These are phyloP conservation scores for Cokeromyces recurvatus DNA, from an alignment of 371 early-diverging fungal species.

Conservation along the genomic window DNA sequence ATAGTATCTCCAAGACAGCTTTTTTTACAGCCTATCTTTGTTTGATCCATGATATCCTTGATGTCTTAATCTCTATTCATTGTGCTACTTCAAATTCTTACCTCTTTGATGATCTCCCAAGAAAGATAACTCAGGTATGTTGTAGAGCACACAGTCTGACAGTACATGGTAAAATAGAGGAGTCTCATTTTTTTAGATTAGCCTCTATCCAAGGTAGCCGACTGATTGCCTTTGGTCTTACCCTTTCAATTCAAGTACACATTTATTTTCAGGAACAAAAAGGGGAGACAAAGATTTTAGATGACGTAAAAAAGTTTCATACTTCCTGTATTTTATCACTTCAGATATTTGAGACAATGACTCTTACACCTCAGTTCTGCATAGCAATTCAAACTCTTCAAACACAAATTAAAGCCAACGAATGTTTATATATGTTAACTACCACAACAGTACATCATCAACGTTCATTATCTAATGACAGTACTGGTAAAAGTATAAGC, in stretches of 20 bases:
- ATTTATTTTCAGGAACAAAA: background rate
- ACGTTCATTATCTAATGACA: no score
- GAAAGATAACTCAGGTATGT: background rate
- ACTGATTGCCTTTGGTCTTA: conserved; percentile 11
- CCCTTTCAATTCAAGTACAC: conserved; percentile 11
- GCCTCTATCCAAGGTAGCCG: conserved; percentile 18
- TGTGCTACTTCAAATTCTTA: background rate
- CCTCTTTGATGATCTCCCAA: conserved; percentile 1
- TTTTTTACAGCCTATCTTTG: conserved; percentile 9
- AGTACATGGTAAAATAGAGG: background rate
- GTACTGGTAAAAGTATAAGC: no score
- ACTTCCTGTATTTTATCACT: background rate
- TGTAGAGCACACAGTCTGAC: conserved; percentile 7
- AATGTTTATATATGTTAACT: no score
- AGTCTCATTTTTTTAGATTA: conserved; percentile 2
- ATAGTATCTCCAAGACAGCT: background rate
- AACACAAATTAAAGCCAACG: conserved; percentile 2
- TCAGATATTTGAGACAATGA: conserved; percentile 10
- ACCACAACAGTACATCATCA: no score
- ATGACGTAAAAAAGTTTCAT: background rate
- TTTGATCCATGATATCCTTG: conserved; percentile 10
- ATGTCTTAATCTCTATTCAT: conserved; percentile 9
- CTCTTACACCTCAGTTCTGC: conserved; percentile 8
- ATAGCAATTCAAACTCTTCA: conserved; percentile 5
- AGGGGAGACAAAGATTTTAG: background rate